phyloP scores from a whole-genome alignment of 495 filamentous ascomycete genomes.

The Pseudomonodictys pantanalensis region DNA sequence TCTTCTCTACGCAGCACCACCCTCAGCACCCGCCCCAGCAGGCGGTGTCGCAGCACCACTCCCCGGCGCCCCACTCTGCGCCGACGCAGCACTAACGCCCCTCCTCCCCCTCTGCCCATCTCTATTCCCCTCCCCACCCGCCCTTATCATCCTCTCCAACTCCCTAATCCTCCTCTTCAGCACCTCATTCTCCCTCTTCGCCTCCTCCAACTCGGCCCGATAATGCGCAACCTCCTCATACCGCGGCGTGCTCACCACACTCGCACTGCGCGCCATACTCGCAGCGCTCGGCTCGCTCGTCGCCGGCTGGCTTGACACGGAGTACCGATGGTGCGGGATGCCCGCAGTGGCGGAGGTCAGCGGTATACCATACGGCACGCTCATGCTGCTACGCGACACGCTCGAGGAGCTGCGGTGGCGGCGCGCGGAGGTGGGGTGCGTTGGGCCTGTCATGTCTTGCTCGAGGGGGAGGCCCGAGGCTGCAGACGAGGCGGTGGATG shows the following conservation, averaged over 20 bases:
- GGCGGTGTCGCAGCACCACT: background rate
- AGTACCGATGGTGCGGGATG: conserved; percentile 33
- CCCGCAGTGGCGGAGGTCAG: conserved; percentile 28
- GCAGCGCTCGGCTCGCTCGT: conserved; percentile 14
- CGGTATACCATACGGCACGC: conserved; percentile 40
- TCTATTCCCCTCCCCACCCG: background rate
- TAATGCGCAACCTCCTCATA: conserved; percentile 72
- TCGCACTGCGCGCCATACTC: conserved; percentile 22
- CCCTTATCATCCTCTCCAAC: conserved; percentile 51
- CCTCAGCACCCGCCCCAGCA: background rate
- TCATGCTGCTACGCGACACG: conserved; percentile 55
- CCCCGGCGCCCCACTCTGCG: background rate
- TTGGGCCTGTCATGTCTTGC: conserved; percentile 50
- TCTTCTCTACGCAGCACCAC: background rate
- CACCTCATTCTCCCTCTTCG: conserved; percentile 77
- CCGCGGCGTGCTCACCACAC: conserved; percentile 43
- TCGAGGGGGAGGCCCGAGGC: conserved; percentile 43
- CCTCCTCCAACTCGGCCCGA: conserved; percentile 65
- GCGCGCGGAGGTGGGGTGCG: conserved; percentile 55
- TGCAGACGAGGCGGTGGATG: conserved; percentile 74
- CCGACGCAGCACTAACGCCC: no score
- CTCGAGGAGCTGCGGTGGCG: conserved; percentile 65
- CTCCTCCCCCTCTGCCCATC: conserved; percentile 17
- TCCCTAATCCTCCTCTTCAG: conserved; percentile 71
- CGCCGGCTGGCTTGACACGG: conserved; percentile 23